Evolutionary conservation across 495 filamentous ascomycete genomes (phyloP), one percentile per base, ranked within the genome.

Genomic region (Daldinia bambusicola): DNA sequence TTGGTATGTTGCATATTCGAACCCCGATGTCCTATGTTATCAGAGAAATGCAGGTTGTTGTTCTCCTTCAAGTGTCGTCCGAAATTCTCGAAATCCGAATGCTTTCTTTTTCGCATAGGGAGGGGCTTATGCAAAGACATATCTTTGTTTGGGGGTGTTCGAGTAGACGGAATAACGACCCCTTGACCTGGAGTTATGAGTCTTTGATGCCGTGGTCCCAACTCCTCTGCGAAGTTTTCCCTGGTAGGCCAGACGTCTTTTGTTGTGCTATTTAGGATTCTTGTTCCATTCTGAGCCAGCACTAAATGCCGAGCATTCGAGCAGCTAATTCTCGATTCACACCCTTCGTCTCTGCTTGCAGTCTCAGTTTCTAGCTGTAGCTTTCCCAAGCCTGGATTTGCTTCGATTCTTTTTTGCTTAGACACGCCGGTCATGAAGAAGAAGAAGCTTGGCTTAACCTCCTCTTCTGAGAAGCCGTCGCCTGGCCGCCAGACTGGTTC

Each of bases 391-490:
- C 67, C 65, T 0, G 70, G 61, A 31, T 64, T 41, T 13, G 69
- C 48, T 16, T 57, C 50, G n/a, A 68, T 26, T 26, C 51, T 67
- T 55, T 61, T 70, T 26, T 61, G 75, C 30, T 70, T 76, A 32
- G 69, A 63, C 14, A 37, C 58, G 9, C 70, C 48, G 14, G 62
- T 48, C 68, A 71, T 66, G 1, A 37, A 12, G 10, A 69, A 70
- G 0, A 32, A 1, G 30, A 70, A 67, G 8, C 55, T 52, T 6
- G 75, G 68, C 10, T 20, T 75, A 8, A 38, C 68, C 48, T 77
- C 75, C 7, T 74, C 75, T 6, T 32, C 69, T 10, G 75, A 74
- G 45, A 77, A 77, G 7, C 70, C 75, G 20, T 77, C 75, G 6
- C 75, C 75, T 32, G 50, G 8, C 2, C 56, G 38, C 75, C 75